phyloP scores from a whole-genome alignment of 441 rosid species.

The Isatis lusitanica region DNA sequence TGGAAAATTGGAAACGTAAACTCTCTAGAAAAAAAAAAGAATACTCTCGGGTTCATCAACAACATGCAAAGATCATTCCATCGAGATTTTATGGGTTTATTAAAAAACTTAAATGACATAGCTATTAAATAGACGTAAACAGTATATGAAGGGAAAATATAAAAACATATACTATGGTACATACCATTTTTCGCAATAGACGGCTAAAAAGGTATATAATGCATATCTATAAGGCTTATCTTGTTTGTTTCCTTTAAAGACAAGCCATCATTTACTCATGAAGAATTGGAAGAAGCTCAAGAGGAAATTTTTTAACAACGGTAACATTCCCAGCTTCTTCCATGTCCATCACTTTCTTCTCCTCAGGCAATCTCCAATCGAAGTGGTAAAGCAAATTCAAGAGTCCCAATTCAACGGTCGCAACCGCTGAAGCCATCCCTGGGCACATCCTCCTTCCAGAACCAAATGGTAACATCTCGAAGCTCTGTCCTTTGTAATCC shows the following conservation, averaged over 20 bases:
- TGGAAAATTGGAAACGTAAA: not conserved
- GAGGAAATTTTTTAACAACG: conserved; percentile 18
- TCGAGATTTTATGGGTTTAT: no score
- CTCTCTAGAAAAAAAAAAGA: not conserved
- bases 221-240: not conserved
- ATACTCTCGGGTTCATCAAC: no score
- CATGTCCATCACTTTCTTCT: conserved; percentile 15
- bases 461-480: conserved; percentile 39
- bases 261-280: not conserved
- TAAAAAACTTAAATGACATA: no score
- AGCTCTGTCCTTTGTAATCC: conserved; percentile 32
- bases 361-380: conserved; percentile 35
- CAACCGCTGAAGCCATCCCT: conserved; percentile 18
- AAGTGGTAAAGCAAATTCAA: conserved; percentile 35
- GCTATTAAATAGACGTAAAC: no score
- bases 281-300: conserved; percentile 22
- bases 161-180: not conserved
- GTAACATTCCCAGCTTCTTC: conserved; percentile 24
- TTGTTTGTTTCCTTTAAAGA: not conserved
- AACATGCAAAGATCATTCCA: no score
- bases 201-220: not conserved
- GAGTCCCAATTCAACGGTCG: conserved; percentile 21
- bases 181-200: not conserved
- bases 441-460: conserved; percentile 41
- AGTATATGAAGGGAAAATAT: not conserved